Base-by-base conservation (phyloP, 1,284 basidiomycete genomes). In the Tremellales sp. region DNA sequence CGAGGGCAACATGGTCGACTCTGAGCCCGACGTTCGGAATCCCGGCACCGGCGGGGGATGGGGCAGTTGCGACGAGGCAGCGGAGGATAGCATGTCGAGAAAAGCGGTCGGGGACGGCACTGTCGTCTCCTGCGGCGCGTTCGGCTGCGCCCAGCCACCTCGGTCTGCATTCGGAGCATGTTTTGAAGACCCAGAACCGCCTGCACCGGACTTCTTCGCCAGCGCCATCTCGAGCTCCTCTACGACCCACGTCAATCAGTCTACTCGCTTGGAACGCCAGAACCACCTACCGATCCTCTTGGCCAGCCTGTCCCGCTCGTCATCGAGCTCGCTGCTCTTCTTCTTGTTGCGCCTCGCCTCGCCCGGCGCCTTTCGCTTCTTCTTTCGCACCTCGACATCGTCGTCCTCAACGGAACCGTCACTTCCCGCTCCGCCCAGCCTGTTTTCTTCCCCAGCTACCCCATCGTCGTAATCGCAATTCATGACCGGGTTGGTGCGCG, bases 391-490 rank as follows among this genome's bases (percentile, higher is more conserved):
- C 19, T 35, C 29, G 6, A 28, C n/a, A 5, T 29, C 35, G 16
- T 25, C 35, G 12, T 44, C 42, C 14, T 22, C 37, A 9, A 25
- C 25, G 5, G n/a, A 3, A 4, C 24, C 29, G 3, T 4, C 5
- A 16, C 35, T 18, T 10, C 18, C 14, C 6, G 12, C 34, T 5
- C 3, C 16, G 18, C 40, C 4, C 14, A 24, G 5, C 35, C 42
- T 8, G 18, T 34, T 18, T n/a, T 50, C 45, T 47, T 50, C 13
- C 53, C 55, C n/a, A n/a, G n/a, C n/a, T 4, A 26, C 31, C 5
- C 52, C 58, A 41, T 71, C 68, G 40, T 70, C 68, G 45, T 72
- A 72, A 37, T 69, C 65, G 48, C 70, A 72, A 3, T 54, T 50
- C 14, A 70, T 47, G 4, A 60, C 54, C 1, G 65, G 66, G 26